Base-by-base conservation (phyloP, 2,329 filamentous ascomycete species). In the Fusarium floridanum region DNA sequence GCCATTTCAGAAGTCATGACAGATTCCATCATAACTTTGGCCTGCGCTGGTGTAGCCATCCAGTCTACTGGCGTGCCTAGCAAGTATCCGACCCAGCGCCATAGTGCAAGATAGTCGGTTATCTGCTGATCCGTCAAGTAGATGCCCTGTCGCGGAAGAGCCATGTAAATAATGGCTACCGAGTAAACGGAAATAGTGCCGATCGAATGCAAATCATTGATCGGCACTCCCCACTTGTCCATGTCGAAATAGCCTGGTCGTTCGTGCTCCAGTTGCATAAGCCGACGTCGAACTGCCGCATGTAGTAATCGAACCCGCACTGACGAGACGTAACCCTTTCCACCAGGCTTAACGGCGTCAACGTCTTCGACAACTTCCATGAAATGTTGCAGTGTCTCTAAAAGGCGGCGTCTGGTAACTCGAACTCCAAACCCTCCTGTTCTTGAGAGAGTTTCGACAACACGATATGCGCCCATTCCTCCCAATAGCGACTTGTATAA, bases 171-270 rank as follows among this genome's bases (percentile, higher is more conserved):
- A 3, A 95, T 81, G 0, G 89, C 88, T 1, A 90, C 86, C 0
- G 91, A 93, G 82, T 96, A 96, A 1, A 90, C 91, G 39, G 86
- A 86, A 70, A 95, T 91, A 2, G 94, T 95, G 12, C 86, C 92
- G 37, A 95, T 90, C 67, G 88, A 90, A 81, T 96, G 93, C 2
- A 96, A 87, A 76, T 95, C 92, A 76, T 93, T 95, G 79, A 95
- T 91, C 5, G 91, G 91, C 2, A 92, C 85, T 4, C 92, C 91
- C 79, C 85, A 88, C 69, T 87, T 83, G 50, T 88, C 83, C 5
- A 89, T 80, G 63, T 91, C 85, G 79, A 89, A 93, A 79, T 94
- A 93, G 10, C 86, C 86, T 0, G 90, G 89, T 16, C 85, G 83
- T 55, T 86, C 81, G 20, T 84, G 79, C 32, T 86, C 86, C 6